Conservation (phyloP, 2,329 filamentous ascomycete species). For the Epicoccum nigrum region DNA sequence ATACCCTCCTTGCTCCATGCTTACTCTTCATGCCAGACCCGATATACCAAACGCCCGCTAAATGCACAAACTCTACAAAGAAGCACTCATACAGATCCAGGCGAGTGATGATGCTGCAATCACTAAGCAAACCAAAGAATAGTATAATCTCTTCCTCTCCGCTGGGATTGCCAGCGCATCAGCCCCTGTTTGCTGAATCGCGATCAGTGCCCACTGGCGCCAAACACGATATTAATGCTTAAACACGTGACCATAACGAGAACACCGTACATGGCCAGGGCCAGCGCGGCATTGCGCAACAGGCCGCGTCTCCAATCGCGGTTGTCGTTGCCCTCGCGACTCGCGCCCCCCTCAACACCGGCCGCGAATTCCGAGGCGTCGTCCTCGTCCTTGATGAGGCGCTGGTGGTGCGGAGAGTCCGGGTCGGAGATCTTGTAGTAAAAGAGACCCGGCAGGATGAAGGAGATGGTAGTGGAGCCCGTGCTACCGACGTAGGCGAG, state of each 20-base stretch:
- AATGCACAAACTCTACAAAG: too few relatives aligned
- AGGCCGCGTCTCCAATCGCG: slow-evolving; percentile 68
- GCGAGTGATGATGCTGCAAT: too few relatives aligned
- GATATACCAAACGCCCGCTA: too few relatives aligned
- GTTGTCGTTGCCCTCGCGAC: slow-evolving; percentile 56
- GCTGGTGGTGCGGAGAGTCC: slow-evolving; percentile 83
- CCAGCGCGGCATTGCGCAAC: slow-evolving; percentile 75
- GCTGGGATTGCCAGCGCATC: too few relatives aligned
- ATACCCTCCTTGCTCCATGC: too few relatives aligned
- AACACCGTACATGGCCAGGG: slow-evolving; percentile 79
- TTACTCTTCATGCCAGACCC: too few relatives aligned
- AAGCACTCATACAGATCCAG: too few relatives aligned
- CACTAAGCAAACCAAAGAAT: too few relatives aligned
- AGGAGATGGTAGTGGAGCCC: slow-evolving; percentile 92
- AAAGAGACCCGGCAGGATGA: slow-evolving; percentile 93
- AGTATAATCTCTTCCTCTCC: too few relatives aligned
- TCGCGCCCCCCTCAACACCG: slow-evolving; percentile 54
- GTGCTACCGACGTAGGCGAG: slow-evolving; percentile 95
- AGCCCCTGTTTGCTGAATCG: too few relatives aligned
- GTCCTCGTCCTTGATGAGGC: slow-evolving; percentile 88
- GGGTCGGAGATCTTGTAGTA: slow-evolving; percentile 98
- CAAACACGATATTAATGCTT: slow-evolving; percentile 81
- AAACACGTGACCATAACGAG: slow-evolving; percentile 90
- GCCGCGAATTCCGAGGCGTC: slow-evolving; percentile 70
- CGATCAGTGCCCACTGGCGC: slow-evolving; percentile 9